phyloP scores from a whole-genome alignment of 176 grass and related monocot species.

The Melocanna baccifera region DNA sequence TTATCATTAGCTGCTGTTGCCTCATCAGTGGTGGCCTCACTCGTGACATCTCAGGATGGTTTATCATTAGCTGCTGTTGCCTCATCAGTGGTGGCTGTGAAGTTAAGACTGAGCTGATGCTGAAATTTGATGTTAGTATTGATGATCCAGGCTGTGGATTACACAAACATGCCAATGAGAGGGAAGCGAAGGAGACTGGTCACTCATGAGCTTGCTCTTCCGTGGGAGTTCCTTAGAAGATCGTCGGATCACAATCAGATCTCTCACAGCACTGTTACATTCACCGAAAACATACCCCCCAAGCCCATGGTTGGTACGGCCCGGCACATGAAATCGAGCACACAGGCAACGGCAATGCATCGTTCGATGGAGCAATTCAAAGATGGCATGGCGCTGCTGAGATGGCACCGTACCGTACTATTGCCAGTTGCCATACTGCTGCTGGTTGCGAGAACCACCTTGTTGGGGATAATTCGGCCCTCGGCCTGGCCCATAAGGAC shows the following conservation, averaged over 20 bases:
- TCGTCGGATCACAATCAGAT: not conserved
- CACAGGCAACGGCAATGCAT: not conserved
- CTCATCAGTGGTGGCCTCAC: no score
- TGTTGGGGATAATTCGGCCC: constrained; percentile 48
- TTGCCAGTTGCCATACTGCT: constrained; percentile 56
- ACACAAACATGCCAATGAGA: no score
- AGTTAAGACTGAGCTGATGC: no score
- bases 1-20: no score
- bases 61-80: no score
- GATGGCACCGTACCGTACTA: constrained; percentile 29
- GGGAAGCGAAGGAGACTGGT: no score
- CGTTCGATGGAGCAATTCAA: not conserved
- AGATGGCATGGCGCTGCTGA: not conserved
- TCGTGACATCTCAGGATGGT: no score
- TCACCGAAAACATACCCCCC: not conserved
- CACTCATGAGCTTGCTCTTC: no score
- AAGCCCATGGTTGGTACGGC: no score
- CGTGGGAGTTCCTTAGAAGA: not conserved
- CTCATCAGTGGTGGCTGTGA: no score
- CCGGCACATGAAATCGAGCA: not conserved
- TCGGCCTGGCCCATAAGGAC: constrained; percentile 48
- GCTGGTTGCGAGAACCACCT: constrained; percentile 49
- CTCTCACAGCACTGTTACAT: not conserved
- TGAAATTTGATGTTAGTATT: no score
- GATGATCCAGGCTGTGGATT: no score